Conservation (phyloP, 768 basidiomycete species). For the Termitomyces sp. region DNA sequence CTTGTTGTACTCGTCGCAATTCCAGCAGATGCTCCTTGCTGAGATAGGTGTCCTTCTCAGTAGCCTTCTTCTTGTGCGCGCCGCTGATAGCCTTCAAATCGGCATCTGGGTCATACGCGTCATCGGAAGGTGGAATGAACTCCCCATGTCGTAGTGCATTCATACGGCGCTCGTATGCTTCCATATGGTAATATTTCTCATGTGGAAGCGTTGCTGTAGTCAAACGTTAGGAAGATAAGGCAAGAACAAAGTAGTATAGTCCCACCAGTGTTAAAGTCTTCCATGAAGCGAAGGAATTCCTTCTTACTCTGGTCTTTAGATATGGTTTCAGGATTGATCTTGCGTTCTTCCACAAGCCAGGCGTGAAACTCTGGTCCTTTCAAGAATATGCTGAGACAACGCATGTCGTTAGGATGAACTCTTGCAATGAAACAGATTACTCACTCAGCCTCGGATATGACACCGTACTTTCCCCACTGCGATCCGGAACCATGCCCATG, state of each 20-base stretch:
- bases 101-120: slow-evolving; percentile 75
- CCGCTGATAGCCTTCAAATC: slow-evolving; percentile 76
- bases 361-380: slow-evolving; percentile 85
- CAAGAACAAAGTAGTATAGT: background rate
- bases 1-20: slow-evolving; percentile 76
- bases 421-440: slow-evolving; percentile 17
- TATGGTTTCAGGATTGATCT: slow-evolving; percentile 84
- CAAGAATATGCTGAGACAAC: slow-evolving; percentile 60
- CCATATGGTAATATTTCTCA: slow-evolving; percentile 94
- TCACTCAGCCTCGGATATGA: slow-evolving; percentile 83
- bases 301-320: slow-evolving; percentile 83
- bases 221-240: background rate
- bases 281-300: slow-evolving; percentile 76
- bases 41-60: slow-evolving; percentile 71
- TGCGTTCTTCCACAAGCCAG: slow-evolving; percentile 92
- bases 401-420: background rate
- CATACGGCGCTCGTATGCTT: slow-evolving; percentile 81
- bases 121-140: slow-evolving; percentile 64
- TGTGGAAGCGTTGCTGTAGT: slow-evolving; percentile 79
- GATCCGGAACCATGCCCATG: slow-evolving; percentile 47
- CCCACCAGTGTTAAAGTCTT: slow-evolving; percentile 79
- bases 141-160: slow-evolving; percentile 78
- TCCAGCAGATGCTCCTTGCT: slow-evolving; percentile 77
- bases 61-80: slow-evolving; percentile 59
- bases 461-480: slow-evolving; percentile 90